phyloP scores from a whole-genome alignment of 148 eudicot species.

The Arctostaphylos glauca region DNA sequence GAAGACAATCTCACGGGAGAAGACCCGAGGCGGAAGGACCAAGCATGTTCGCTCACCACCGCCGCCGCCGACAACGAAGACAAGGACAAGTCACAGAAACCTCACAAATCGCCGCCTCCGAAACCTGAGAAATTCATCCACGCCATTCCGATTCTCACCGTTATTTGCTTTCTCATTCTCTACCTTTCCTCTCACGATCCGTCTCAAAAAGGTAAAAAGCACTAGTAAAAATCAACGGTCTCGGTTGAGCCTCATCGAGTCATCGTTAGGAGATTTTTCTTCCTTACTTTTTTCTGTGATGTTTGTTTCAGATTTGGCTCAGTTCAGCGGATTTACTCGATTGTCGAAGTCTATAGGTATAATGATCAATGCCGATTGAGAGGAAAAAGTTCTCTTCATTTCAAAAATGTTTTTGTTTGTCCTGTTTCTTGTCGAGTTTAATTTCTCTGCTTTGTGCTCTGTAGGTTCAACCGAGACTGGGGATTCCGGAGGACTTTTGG shows the following conservation, averaged over 20 bases:
- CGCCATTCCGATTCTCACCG: slow-evolving; percentile 59
- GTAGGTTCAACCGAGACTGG: slow-evolving; percentile 29
- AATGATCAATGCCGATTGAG: neutral
- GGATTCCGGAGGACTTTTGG: slow-evolving; percentile 17
- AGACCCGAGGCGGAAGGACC: slow-evolving; percentile 30
- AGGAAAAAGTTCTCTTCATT: neutral
- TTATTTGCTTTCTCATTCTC: slow-evolving; percentile 71
- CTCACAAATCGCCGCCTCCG: slow-evolving; percentile 27
- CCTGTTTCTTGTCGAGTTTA: slow-evolving; percentile 2
- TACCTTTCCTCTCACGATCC: slow-evolving; percentile 81
- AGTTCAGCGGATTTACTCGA: slow-evolving; percentile 25
- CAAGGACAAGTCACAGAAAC: slow-evolving; percentile 55
- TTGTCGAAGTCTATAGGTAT: slow-evolving; percentile 26
- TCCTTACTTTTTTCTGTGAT: neutral
- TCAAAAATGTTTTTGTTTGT: neutral
- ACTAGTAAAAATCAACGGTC: neutral
- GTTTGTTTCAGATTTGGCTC: slow-evolving; percentile 32
- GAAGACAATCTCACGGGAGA: slow-evolving; percentile 22
- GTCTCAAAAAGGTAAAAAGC: slow-evolving; percentile 48
- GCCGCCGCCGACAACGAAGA: slow-evolving; percentile 18
- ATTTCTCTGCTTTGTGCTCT: neutral
- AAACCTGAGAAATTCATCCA: slow-evolving; percentile 55
- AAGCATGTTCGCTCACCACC: slow-evolving; percentile 16
- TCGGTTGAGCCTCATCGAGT: neutral
- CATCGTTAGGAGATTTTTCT: neutral